Percentiles rank a stretch among this genome's conserved stretches.
Conservation (phyloP, 2,329 filamentous ascomycete genomes). For the Fusarium musae region DNA sequence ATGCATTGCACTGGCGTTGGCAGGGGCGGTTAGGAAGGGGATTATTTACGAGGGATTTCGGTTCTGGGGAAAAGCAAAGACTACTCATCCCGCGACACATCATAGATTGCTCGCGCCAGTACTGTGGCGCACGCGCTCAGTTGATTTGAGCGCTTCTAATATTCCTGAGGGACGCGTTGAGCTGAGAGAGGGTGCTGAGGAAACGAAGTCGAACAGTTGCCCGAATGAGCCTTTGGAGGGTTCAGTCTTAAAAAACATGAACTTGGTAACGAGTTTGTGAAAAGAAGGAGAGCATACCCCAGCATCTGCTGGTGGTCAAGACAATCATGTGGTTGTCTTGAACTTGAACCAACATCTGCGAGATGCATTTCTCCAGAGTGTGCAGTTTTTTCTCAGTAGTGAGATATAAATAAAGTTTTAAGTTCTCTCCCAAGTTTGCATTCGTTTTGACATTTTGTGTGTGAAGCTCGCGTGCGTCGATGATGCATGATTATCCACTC, state of each 20-base stretch:
- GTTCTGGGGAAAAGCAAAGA: conserved; percentile 51
- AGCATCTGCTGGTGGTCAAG: neutral
- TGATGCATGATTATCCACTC: conserved; percentile 7
- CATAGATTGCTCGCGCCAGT: conserved; percentile 54
- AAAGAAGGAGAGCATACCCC: conserved; percentile 18
- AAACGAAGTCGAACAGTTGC: conserved; percentile 23
- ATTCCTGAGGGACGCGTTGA: conserved; percentile 40
- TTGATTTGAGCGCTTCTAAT: conserved; percentile 47
- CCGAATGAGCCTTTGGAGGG: conserved; percentile 7
- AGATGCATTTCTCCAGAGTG: conserved; percentile 1
- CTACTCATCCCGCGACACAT: conserved; percentile 52
- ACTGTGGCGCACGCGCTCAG: conserved; percentile 40
- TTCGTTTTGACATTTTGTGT: conserved; percentile 6
- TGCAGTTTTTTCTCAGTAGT: conserved; percentile 20
- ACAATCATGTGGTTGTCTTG: neutral
- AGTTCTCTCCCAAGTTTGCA: conserved; percentile 16
- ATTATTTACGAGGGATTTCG: conserved; percentile 47
- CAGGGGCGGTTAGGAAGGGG: conserved; percentile 48
- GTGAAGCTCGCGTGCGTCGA: neutral
- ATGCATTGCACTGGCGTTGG: conserved; percentile 71
- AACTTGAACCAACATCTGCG: conserved; percentile 9
- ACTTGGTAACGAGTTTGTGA: conserved; percentile 6
- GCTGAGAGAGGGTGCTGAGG: conserved; percentile 30
- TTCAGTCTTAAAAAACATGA: conserved; percentile 17
- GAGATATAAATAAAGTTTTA: conserved; percentile 37